Percentiles rank a stretch among this genome's conserved stretches.
These are phyloP conservation scores for Solanum neorickii DNA, from an alignment of 257 asterid species.

Conservation along the genomic window DNA sequence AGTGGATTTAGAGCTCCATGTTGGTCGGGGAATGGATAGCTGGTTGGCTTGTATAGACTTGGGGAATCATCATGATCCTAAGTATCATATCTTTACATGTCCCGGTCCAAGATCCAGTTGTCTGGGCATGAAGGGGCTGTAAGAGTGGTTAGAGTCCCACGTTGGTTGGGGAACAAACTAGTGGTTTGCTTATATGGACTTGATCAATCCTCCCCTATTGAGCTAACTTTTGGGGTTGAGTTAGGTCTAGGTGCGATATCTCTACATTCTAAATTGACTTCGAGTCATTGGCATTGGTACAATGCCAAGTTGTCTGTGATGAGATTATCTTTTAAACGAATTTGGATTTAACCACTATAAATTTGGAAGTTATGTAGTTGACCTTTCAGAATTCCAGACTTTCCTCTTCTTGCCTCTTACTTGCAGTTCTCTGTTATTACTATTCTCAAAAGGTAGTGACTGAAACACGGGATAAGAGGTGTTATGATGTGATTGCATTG, in stretches of 20 bases:
- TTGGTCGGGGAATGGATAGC: not conserved
- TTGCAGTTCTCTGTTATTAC: not conserved
- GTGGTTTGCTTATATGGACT: not conserved
- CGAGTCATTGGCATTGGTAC: not conserved
- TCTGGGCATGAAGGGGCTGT: not conserved
- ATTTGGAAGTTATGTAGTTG: not conserved
- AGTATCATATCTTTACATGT: not conserved
- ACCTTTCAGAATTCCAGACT: not conserved
- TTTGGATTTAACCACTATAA: not conserved
- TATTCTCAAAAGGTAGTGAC: not conserved
- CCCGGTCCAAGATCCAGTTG: not conserved
- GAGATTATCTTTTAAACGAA: not conserved
- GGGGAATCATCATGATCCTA: not conserved
- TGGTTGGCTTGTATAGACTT: not conserved
- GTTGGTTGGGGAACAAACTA: not conserved
- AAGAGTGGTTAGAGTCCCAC: not conserved
- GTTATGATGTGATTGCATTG: not conserved
- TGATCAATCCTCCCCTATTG: not conserved
- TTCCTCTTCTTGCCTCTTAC: not conserved
- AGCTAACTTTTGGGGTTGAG: not conserved
- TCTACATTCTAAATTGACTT: not conserved
- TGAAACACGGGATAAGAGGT: not conserved
- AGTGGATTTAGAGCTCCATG: not conserved
- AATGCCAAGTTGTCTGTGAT: not conserved
- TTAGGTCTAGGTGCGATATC: not conserved